These are phyloP conservation scores for Fusarium ambrosium DNA, from an alignment of 2,329 filamentous ascomycete species.

Conservation along the genomic window DNA sequence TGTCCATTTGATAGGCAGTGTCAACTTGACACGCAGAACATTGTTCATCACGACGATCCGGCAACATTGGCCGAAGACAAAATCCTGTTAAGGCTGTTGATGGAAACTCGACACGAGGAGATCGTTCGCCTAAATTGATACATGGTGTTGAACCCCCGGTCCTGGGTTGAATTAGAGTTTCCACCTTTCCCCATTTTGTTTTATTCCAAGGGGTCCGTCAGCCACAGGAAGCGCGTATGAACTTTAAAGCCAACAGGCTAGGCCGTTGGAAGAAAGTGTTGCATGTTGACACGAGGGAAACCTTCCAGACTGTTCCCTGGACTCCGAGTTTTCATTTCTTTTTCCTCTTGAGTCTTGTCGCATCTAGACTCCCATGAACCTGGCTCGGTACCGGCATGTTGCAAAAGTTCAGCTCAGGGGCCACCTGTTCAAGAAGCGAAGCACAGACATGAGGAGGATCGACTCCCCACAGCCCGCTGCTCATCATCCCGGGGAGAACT, in stretches of 20 bases:
- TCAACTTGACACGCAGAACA: not conserved
- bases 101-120: not conserved
- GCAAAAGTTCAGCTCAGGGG: not conserved
- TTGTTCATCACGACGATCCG: not conserved
- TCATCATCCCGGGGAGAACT: not conserved
- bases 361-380: not conserved
- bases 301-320: not conserved
- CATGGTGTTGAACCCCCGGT: not conserved
- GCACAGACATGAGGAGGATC: not conserved
- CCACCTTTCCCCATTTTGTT: not conserved
- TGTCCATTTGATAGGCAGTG: not conserved
- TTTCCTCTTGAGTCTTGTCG: not conserved
- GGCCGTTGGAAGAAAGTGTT: not conserved
- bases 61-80: not conserved
- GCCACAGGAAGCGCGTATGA: not conserved
- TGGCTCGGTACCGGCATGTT: not conserved
- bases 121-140: not conserved
- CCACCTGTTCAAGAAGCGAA: not conserved
- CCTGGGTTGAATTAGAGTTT: not conserved
- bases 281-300: not conserved
- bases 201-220: not conserved
- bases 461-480: not conserved
- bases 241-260: not conserved
- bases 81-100: not conserved
- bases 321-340: not conserved